Evolutionary conservation across 192 early-diverging fungal species (phyloP), one percentile per base, ranked within the genome.

Genomic region (Backusella luteola): DNA sequence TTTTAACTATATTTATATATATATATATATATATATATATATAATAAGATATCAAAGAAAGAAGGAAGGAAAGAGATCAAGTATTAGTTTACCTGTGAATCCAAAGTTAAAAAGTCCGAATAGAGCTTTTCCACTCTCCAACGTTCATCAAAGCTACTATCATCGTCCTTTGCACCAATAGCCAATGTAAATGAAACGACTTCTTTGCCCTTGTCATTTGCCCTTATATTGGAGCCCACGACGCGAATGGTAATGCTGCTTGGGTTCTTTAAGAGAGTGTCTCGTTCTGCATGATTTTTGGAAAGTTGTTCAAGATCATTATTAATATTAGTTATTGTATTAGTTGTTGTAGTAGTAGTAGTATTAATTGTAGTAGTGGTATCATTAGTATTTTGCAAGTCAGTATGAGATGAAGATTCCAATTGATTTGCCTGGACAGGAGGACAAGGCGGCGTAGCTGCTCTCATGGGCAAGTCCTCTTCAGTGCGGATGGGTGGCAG

Each of bases 61-160:
- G 38, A 74, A 26, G 0, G 26, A 29, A 29, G 26, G 26, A 29
- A 71, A 76, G 38, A 72, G 34, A 12, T 3, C 23, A 35, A 23
- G 11, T 23, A 11, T 53, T 32, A 32, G 32, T 73, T 83, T 82
- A 96, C 93, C 89, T 92, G 91, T 42, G 81, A 83, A 84, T 98
- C 95, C 26, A 98, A 83, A 34, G 84, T 75, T 39, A 95, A 77
- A 83, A 98, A 96, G 79, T 98, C 96, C 2, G 90, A 89, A 79
- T 96, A 97, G 36, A 90, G 84, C 80, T 98, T 98, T 77, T 96
- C 94, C 66, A 96, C 87, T 9, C 89, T 91, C 95, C 96, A 96
- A 66, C 94, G 76, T 52, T 89, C 88, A 36, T 87, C 85, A 46
- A 84, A 85, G 14, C 82, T 82, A 9, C 72, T 34, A 4, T 34